phyloP scores from a whole-genome alignment of 2,329 filamentous ascomycete species.

The Cercospora sesami region DNA sequence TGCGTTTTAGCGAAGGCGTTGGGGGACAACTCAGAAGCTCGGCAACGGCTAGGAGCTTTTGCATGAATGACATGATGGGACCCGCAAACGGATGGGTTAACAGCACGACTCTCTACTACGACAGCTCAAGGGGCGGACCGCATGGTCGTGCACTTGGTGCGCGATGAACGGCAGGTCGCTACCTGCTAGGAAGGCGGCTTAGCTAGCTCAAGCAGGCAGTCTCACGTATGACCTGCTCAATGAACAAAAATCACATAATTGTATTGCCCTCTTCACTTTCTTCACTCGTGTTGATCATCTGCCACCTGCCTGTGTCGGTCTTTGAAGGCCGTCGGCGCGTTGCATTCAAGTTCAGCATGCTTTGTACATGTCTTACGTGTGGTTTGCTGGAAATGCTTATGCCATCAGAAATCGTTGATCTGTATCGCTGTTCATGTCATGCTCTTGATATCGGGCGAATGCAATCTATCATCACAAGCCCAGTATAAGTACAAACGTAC shows the following conservation, averaged over 20 bases:
- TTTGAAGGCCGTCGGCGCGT: not conserved
- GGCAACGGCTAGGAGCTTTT: not conserved
- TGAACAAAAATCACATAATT: not conserved
- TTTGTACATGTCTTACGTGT: not conserved
- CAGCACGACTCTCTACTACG: not conserved
- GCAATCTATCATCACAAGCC: constrained; percentile 24
- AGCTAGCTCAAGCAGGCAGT: not conserved
- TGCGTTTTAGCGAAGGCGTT: constrained; percentile 1
- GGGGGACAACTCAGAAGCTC: not conserved
- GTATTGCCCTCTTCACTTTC: not conserved
- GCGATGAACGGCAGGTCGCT: not conserved
- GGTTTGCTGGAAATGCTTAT: not conserved
- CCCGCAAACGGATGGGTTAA: not conserved
- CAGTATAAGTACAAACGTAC: constrained; percentile 24
- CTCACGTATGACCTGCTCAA: not conserved
- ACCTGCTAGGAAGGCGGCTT: not conserved
- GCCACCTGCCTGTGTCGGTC: not conserved
- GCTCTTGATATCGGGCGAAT: constrained; percentile 9
- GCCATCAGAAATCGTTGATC: not conserved
- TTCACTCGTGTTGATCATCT: not conserved
- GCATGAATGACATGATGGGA: not conserved
- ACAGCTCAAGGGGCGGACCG: not conserved
- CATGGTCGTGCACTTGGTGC: not conserved
- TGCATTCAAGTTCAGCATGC: not conserved
- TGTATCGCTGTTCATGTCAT: constrained; percentile 12